Percentiles rank a stretch among this genome's conserved stretches.
These are phyloP conservation scores for Nicotiana undulata DNA, from an alignment of 257 asterid genomes.

Conservation along the genomic window DNA sequence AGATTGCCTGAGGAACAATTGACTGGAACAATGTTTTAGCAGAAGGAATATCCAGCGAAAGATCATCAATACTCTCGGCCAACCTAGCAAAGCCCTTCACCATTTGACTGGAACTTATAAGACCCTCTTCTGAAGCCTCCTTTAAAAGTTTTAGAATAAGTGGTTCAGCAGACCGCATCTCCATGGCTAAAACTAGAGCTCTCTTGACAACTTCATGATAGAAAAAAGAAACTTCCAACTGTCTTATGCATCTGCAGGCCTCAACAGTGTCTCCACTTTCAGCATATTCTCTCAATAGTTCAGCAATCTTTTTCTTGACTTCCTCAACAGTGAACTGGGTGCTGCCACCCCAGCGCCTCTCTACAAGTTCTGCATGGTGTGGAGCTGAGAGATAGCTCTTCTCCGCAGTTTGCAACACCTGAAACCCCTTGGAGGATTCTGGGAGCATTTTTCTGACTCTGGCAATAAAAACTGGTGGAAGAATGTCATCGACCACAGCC, in stretches of 20 bases:
- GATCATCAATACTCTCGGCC: slow-evolving; percentile 93
- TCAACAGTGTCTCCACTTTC: slow-evolving; percentile 87
- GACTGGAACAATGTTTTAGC: slow-evolving; percentile 55
- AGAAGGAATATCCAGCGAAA: slow-evolving; percentile 90
- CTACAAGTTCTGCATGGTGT: slow-evolving; percentile 97
- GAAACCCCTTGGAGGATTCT: slow-evolving; percentile 69
- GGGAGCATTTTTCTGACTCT: slow-evolving; percentile 61
- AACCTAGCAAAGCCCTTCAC: slow-evolving; percentile 72
- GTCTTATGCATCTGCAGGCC: slow-evolving; percentile 90
- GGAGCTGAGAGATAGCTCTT: slow-evolving; percentile 97
- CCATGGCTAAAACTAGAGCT: slow-evolving; percentile 81
- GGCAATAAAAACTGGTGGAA: slow-evolving; percentile 86
- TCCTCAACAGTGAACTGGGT: slow-evolving; percentile 89
- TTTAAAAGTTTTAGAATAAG: slow-evolving; percentile 58
- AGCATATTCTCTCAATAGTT: slow-evolving; percentile 71
- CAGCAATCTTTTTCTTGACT: slow-evolving; percentile 81
- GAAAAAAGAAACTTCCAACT: slow-evolving; percentile 84
- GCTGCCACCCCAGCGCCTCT: slow-evolving; percentile 96
- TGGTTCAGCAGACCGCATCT: slow-evolving; percentile 54
- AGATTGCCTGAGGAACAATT: slow-evolving; percentile 62
- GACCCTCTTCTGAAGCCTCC: slow-evolving; percentile 92
- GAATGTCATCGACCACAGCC: slow-evolving; percentile 92
- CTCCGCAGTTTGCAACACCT: slow-evolving; percentile 70
- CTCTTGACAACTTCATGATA: slow-evolving; percentile 97
- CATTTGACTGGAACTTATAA: slow-evolving; percentile 95